phyloP scores from a whole-genome alignment of 768 basidiomycete species.

The Calocybe cyanea region DNA sequence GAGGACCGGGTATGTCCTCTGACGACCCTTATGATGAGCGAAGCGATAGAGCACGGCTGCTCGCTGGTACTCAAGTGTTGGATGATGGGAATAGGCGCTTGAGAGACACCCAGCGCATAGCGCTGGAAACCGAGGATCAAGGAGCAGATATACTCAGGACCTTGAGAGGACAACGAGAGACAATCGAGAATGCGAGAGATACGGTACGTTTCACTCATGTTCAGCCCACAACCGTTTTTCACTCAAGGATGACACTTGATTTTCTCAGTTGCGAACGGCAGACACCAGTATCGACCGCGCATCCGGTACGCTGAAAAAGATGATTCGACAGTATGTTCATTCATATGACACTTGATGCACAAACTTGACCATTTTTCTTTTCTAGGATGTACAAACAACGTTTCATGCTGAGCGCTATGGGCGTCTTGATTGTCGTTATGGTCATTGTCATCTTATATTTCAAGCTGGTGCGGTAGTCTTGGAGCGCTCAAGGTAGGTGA shows the following conservation, averaged over 20 bases:
- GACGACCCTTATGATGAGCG: slow-evolving; percentile 72
- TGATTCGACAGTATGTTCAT: slow-evolving; percentile 80
- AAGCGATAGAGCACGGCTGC: slow-evolving; percentile 66
- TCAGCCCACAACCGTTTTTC: not conserved
- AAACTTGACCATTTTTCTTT: not conserved
- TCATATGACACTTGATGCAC: not conserved
- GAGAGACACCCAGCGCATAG: slow-evolving; percentile 77
- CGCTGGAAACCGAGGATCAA: slow-evolving; percentile 89
- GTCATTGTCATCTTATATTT: slow-evolving; percentile 73
- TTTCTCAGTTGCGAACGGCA: slow-evolving; percentile 64
- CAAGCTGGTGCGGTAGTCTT: slow-evolving; percentile 29
- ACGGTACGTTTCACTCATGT: slow-evolving; percentile 45
- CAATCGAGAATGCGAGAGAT: slow-evolving; percentile 84
- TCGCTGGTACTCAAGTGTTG: slow-evolving; percentile 68
- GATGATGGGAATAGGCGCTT: slow-evolving; percentile 73
- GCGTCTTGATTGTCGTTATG: slow-evolving; percentile 71
- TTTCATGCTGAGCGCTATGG: slow-evolving; percentile 72
- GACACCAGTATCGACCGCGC: slow-evolving; percentile 84
- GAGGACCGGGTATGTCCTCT: slow-evolving; percentile 25
- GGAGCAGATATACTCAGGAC: slow-evolving; percentile 85
- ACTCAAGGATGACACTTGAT: not conserved
- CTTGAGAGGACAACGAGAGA: slow-evolving; percentile 81
- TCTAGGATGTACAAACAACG: slow-evolving; percentile 89
- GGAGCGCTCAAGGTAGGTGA: no score
- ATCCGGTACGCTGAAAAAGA: slow-evolving; percentile 86